Percentiles rank a stretch among this genome's conserved stretches.
phyloP scores from a whole-genome alignment of 371 early-diverging fungal species.

The Chytridiales sp. region DNA sequence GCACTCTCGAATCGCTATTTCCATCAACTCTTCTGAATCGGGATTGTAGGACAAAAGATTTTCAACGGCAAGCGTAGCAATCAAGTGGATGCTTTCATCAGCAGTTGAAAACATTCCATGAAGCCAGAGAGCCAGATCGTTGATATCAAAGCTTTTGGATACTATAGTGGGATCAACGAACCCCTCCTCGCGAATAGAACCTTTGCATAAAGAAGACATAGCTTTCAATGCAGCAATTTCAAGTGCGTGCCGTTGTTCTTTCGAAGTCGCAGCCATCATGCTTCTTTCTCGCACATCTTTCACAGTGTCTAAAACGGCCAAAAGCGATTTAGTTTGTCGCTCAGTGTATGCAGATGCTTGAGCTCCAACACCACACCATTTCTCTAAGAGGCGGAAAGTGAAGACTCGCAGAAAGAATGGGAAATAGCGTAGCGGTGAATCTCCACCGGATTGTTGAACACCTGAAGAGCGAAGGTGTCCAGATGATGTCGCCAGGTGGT shows the following conservation, averaged over 20 bases:
- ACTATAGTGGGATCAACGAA: neutral
- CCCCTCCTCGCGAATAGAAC: conserved; percentile 32
- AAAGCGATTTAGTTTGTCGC: conserved; percentile 73
- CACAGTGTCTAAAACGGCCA: conserved; percentile 68
- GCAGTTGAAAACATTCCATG: conserved; percentile 69
- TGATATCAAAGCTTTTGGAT: conserved; percentile 44
- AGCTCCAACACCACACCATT: conserved; percentile 89
- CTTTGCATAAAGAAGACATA: conserved; percentile 84
- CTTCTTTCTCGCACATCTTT: conserved; percentile 71
- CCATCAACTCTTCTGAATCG: conserved; percentile 62
- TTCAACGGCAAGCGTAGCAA: conserved; percentile 52
- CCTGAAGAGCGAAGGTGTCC: neutral
- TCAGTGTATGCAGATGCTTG: conserved; percentile 63
- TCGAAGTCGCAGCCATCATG: conserved; percentile 63
- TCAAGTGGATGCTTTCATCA: conserved; percentile 57
- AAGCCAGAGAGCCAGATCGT: conserved; percentile 62
- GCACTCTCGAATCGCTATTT: conserved; percentile 67
- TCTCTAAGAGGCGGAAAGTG: conserved; percentile 82
- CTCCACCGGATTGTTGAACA: neutral
- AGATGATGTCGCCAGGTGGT: conserved; percentile 46
- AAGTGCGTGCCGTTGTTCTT: conserved; percentile 72
- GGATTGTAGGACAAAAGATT: conserved; percentile 70
- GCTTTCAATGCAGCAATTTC: conserved; percentile 80
- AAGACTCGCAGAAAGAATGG: conserved; percentile 76
- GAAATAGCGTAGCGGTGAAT: conserved; percentile 37